Percentiles rank a stretch among this genome's conserved stretches.
phyloP scores from a whole-genome alignment of 2,329 filamentous ascomycete species.

The Trichoderma gracile region DNA sequence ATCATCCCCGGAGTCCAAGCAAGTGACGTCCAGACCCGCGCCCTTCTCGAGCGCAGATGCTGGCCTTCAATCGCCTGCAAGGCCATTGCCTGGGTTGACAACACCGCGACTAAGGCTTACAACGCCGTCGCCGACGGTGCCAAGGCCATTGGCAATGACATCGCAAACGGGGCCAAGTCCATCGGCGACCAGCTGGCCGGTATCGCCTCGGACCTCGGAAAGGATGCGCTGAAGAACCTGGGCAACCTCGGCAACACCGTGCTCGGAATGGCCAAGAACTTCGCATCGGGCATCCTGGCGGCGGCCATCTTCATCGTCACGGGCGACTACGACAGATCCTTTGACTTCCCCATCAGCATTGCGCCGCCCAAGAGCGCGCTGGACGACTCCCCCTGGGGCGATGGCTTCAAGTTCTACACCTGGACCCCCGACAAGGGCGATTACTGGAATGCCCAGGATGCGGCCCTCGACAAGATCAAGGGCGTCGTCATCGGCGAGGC shows the following conservation, averaged over 20 bases:
- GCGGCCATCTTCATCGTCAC: neutral
- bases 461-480: slow-evolving; percentile 13
- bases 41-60: slow-evolving; percentile 1
- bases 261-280: neutral
- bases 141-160: neutral
- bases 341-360: slow-evolving; percentile 6
- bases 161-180: neutral
- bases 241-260: neutral
- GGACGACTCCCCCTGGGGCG: slow-evolving; percentile 13
- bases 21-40: neutral
- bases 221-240: neutral
- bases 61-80: neutral
- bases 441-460: neutral
- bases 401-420: slow-evolving; percentile 13
- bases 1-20: neutral
- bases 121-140: too few relatives aligned
- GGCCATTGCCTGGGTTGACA: neutral
- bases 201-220: neutral
- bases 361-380: neutral
- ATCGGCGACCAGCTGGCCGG: neutral
- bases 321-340: neutral
- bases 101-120: neutral
- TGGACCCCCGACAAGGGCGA: slow-evolving; percentile 17
- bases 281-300: neutral
- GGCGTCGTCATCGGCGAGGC: neutral